Evolutionary conservation across 2,329 filamentous ascomycete species (phyloP), one percentile per base, ranked within the genome.

Genomic region (Thermothelomyces thermophilus): DNA sequence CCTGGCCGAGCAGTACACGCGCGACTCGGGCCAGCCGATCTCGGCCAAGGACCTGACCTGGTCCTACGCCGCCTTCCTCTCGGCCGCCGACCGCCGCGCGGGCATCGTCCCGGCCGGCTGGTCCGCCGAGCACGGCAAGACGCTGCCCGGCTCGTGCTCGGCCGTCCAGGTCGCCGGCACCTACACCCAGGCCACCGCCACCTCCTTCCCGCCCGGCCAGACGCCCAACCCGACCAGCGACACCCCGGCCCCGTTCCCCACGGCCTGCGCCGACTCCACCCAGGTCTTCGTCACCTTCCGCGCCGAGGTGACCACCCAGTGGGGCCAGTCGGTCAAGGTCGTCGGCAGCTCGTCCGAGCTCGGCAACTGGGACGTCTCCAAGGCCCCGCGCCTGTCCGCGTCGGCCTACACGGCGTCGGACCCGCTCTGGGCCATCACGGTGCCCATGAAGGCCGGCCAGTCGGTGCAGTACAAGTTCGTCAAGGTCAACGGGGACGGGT

Each of bases 51-150:
- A 88, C 56, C 69, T 88, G 24, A 87, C 84, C 3, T 88, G 84
- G 84, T 86, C 83, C 0, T 87, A 87, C 56, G 82, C 83, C 1
- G 75, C 83, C 0, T 83, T 88, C 64, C 68, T 88, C 41, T 84
- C 83, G 0, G 77, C 77, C n/a, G 68, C 71, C 20, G 73, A 73
- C 36, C 76, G 82, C 33, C 76, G 82, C 41, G 73, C 73, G 41
- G 74, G 73, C 17, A 60, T 75, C 14, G 65, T 82, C 8, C 80
- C 82, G 1, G 68, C 73, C 1, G 74, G 78, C 5, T 85, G 82
- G 82, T 71, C 72, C 3, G 72, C 67, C 24, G 54, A 66, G 39
- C 60, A 68, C 5, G 71, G 70, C 3, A 73, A 70, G 51, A 68
- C 69, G 0, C 66, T 82, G 0, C 79, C 81, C 0, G 57, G 66